phyloP scores from a whole-genome alignment of 1,284 basidiomycete genomes.

The Pulchroboletus neoregius region DNA sequence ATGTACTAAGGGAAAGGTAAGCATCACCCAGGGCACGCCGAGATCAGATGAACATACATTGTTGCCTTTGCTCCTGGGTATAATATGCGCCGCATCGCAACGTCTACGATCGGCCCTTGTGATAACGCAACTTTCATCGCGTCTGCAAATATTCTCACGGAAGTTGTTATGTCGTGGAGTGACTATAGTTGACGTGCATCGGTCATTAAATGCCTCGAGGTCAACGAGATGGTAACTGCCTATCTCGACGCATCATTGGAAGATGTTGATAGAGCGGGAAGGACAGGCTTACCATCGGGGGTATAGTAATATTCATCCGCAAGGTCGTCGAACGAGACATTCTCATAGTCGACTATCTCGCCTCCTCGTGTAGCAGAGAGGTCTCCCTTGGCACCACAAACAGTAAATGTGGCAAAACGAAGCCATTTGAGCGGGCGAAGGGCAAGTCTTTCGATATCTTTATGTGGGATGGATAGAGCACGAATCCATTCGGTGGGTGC shows the following conservation, averaged over 20 bases:
- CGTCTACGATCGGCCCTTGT: rapidly evolving
- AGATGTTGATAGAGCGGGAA: not conserved
- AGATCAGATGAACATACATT: not conserved
- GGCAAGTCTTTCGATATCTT: not conserved
- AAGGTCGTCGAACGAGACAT: not conserved
- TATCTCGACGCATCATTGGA: not conserved
- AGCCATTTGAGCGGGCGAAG: not conserved
- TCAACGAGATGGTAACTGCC: not conserved
- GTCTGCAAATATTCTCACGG: not conserved
- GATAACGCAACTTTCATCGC: not conserved
- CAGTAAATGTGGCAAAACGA: not conserved
- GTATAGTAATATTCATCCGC: too few relatives aligned
- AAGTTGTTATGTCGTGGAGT: not conserved
- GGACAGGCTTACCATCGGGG: not conserved
- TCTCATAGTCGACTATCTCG: not conserved
- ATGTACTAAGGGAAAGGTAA: constrained; percentile 4
- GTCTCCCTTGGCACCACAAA: too few relatives aligned
- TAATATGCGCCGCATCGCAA: not conserved
- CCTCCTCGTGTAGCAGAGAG: not conserved
- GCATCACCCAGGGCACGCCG: not conserved
- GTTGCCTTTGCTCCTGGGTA: not conserved
- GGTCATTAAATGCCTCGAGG: not conserved
- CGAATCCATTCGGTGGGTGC: not conserved
- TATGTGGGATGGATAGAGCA: not conserved
- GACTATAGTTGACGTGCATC: not conserved